A percentile compares a stretch with the other conserved stretches of the same genome.
These are phyloP conservation scores for Trichoderma cornu-damae DNA, from an alignment of 2,329 filamentous ascomycete genomes.

Conservation along the genomic window DNA sequence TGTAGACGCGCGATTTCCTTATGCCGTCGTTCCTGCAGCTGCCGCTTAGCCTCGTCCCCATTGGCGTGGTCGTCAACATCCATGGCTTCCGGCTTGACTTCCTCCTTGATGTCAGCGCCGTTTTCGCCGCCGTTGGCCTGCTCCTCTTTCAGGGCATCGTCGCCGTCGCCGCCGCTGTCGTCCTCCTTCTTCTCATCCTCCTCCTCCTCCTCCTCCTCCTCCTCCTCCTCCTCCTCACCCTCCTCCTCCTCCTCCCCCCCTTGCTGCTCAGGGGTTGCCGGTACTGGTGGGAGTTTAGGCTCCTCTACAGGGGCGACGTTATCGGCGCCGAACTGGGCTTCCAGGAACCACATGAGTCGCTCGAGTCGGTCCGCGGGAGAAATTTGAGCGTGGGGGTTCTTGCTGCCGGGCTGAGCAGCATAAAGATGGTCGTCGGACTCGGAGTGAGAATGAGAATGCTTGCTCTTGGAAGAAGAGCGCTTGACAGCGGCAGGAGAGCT, in stretches of 20 bases:
- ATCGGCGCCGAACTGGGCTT: constrained; percentile 88
- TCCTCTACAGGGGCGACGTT: constrained; percentile 71
- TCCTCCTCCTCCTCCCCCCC: neutral
- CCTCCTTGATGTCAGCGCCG: neutral
- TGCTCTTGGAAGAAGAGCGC: constrained; percentile 41
- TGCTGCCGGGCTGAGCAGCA: constrained; percentile 39
- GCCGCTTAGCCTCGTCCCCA: constrained; percentile 20
- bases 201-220: no score
- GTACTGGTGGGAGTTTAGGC: constrained; percentile 49
- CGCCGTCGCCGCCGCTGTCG: neutral
- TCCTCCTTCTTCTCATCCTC: neutral
- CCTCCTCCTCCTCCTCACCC: no score
- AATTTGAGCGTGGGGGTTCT: constrained; percentile 69
- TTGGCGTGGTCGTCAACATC: neutral
- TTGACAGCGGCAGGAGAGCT: constrained; percentile 92
- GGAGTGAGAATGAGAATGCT: constrained; percentile 28
- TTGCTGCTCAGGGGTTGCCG: constrained; percentile 24
- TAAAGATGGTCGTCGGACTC: constrained; percentile 23
- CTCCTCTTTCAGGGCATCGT: neutral
- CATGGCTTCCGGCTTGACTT: constrained; percentile 4
- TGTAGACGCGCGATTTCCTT: constrained; percentile 75
- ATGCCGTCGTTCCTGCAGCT: constrained; percentile 52
- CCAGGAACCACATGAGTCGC: constrained; percentile 89
- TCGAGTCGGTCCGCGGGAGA: constrained; percentile 71
- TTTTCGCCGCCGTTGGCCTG: neutral